These are phyloP conservation scores for Yarrowia sp. DNA, from an alignment of 805 yeast genomes.

Conservation along the genomic window DNA sequence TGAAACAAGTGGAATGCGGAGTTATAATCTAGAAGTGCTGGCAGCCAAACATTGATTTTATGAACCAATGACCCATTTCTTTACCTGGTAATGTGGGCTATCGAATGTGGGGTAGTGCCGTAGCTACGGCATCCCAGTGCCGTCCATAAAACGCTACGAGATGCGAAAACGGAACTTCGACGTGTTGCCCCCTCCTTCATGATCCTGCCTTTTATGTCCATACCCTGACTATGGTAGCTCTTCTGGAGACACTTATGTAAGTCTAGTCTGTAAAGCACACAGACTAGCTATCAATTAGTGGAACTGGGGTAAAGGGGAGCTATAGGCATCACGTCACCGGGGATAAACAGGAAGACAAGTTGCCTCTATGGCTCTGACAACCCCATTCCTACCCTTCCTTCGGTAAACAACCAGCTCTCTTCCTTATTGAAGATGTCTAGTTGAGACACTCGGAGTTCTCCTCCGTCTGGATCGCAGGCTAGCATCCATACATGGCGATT, in stretches of 20 bases:
- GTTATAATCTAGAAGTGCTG: too few species aligned
- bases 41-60: too few species aligned
- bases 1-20: too few species aligned
- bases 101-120: too few species aligned
- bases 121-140: too few species aligned
- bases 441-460: conserved; percentile 7
- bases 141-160: too few species aligned
- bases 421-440: background rate
- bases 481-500: conserved; percentile 18
- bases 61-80: too few species aligned
- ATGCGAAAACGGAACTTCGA: too few species aligned
- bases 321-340: background rate
- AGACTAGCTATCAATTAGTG: background rate
- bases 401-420: conserved; percentile 10
- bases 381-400: background rate
- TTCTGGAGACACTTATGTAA: background rate
- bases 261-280: background rate
- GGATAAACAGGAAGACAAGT: background rate
- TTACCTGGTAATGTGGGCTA: too few species aligned
- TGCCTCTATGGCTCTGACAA: background rate
- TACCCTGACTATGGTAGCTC: background rate
- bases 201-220: too few species aligned
- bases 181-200: too few species aligned
- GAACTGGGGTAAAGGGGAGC: too few species aligned
- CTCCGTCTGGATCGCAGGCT: background rate